Percentiles rank a stretch among this genome's conserved stretches.
phyloP scores from a whole-genome alignment of 2,329 filamentous ascomycete species.

The Lachnellula cervina region DNA sequence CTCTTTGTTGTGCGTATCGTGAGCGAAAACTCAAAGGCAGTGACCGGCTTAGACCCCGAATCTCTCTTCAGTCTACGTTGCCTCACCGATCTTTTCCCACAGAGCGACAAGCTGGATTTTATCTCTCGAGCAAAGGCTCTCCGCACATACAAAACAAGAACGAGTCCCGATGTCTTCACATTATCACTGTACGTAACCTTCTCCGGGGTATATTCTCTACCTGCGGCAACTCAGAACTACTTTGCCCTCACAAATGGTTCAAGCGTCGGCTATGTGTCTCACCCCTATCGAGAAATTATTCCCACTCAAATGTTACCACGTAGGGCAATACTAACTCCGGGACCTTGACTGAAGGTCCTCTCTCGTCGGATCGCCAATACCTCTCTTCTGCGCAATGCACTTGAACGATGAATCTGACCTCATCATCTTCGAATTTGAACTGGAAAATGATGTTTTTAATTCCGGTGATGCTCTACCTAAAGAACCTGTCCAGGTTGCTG shows the following conservation, averaged over 20 bases:
- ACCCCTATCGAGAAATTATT: no score
- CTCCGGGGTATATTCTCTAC: no score
- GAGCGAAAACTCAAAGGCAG: constrained; percentile 8
- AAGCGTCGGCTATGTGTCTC: no score
- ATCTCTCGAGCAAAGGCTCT: not conserved
- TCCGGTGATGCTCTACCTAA: not conserved
- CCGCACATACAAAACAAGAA: not conserved
- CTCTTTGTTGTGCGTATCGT: constrained; percentile 6
- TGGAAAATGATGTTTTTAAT: not conserved
- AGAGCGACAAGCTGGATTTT: constrained; percentile 2
- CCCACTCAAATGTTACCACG: no score
- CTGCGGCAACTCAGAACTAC: no score
- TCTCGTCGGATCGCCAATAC: not conserved
- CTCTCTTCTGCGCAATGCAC: constrained; percentile 5
- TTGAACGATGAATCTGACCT: not conserved
- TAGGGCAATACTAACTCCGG: no score
- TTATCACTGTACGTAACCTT: not conserved
- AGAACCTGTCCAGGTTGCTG: not conserved
- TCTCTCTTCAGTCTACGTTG: constrained; percentile 4
- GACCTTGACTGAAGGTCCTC: not conserved
- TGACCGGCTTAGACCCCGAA: constrained; percentile 4
- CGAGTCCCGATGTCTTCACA: constrained; percentile 6
- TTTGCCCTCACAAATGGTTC: no score
- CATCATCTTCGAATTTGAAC: constrained; percentile 12
- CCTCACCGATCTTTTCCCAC: constrained; percentile 3